phyloP scores from a whole-genome alignment of 1,284 basidiomycete genomes.

The Boletus semigastroideus region DNA sequence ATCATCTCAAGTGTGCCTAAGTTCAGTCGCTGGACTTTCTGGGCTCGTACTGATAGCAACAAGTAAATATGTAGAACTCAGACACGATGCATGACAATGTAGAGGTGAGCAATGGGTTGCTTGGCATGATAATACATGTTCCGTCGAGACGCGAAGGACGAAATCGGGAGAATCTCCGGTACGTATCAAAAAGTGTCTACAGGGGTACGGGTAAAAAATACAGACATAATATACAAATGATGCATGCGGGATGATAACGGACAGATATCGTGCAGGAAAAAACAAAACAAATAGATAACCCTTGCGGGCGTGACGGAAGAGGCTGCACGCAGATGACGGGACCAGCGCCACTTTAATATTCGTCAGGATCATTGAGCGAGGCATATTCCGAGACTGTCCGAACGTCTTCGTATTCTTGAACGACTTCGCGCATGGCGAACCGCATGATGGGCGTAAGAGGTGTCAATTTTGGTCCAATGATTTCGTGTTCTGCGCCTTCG shows the following conservation, averaged over 20 bases:
- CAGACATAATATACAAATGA: slow-evolving; percentile 1
- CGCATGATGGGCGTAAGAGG: slow-evolving; percentile 77
- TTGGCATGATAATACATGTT: too few species aligned
- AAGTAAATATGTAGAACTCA: too few species aligned
- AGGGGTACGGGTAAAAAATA: background rate
- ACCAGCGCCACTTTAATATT: slow-evolving; percentile 47
- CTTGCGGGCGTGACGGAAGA: background rate
- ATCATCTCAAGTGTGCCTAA: too few species aligned
- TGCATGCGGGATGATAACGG: slow-evolving; percentile 5
- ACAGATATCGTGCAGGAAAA: slow-evolving; percentile 3
- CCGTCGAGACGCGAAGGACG: too few species aligned
- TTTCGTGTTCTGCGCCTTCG: slow-evolving; percentile 40
- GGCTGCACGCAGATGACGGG: background rate
- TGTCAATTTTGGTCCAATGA: slow-evolving; percentile 69
- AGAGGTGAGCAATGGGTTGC: too few species aligned
- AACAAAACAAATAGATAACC: slow-evolving; percentile 12
- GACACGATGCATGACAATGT: too few species aligned
- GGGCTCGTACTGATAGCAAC: too few species aligned
- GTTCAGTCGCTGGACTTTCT: too few species aligned
- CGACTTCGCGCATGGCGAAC: slow-evolving; percentile 76
- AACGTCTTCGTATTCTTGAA: slow-evolving; percentile 74
- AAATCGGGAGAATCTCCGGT: background rate
- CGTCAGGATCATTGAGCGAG: slow-evolving; percentile 67
- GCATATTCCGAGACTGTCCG: slow-evolving; percentile 73
- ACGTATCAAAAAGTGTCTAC: background rate